These are phyloP conservation scores for Termitomyces sp. DNA, from an alignment of 768 basidiomycete species.

Conservation along the genomic window DNA sequence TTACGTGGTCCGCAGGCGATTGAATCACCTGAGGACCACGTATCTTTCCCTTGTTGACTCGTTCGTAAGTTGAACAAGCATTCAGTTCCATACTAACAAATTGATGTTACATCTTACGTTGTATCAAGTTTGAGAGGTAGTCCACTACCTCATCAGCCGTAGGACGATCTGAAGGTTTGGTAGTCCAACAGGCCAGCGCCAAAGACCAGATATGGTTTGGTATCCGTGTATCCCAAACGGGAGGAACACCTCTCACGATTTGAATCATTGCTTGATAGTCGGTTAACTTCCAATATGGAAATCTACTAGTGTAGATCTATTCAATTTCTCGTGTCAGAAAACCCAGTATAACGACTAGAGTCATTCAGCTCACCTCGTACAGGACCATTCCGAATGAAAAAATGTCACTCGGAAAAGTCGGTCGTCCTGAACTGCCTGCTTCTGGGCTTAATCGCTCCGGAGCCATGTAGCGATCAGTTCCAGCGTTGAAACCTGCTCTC, in stretches of 20 bases:
- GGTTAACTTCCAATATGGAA: background rate
- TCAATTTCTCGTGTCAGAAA: background rate
- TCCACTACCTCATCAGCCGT: background rate
- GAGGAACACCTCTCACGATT: background rate
- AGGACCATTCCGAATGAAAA: conserved; percentile 10
- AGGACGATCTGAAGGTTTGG: background rate
- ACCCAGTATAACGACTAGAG: background rate
- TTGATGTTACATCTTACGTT: conserved; percentile 6
- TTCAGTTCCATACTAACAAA: background rate
- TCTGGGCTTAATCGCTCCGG: conserved; percentile 6
- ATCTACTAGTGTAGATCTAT: background rate
- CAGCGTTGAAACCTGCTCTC: conserved; percentile 1
- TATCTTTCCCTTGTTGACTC: conserved; percentile 10
- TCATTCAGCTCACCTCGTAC: conserved; percentile 3
- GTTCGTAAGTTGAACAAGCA: background rate
- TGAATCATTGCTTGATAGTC: background rate
- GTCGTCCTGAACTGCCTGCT: background rate
- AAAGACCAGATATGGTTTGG: conserved; percentile 2
- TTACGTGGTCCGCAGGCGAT: conserved; percentile 4
- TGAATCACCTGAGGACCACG: conserved; percentile 1
- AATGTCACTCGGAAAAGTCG: conserved; percentile 7
- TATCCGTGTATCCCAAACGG: background rate
- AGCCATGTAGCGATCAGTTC: conserved; percentile 7
- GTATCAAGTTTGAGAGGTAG: background rate
- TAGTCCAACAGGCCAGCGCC: background rate